Base-by-base conservation (phyloP, 768 basidiomycete species). In the Psilocybe azurescens region DNA sequence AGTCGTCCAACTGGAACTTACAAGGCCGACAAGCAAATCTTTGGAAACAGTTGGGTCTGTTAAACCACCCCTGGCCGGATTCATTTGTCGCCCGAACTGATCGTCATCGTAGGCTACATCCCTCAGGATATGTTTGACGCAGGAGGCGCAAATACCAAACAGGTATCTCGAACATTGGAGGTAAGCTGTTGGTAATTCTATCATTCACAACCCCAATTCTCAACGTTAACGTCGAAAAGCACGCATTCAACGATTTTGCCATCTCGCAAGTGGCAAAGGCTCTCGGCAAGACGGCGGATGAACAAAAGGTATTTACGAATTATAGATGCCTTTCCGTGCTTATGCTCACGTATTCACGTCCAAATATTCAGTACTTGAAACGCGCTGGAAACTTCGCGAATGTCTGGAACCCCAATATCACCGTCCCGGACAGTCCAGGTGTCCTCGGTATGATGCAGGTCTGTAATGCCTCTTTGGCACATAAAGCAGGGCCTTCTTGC, bases 361-460 rank as follows among this genome's bases (percentile, higher is more conserved):
- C 50, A 24, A 39, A 9, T 14, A 29, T 41, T 18, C 46, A 88
- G 87, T 88, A 87, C 61, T 69, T 80, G 5, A 63, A 75, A 64
- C 82, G 87, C 6, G 82, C 86, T 4, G 77, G 79, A 16, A 88
- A 89, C 69, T 88, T 83, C 65, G 67, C 71, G 46, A 86, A 89
- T 59, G 80, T 83, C 20, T 88, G 87, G 86, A 87, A 89, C 64
- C 74, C 83, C 7, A 82, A 82, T 56, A 71, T 81, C 32, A 81
- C 83, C 3, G 79, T 87, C 38, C 86, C 86, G 0, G 84, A 75
- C 10, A 73, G 71, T 11, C 74, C 83, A 33, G 67, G 75, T 32
- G 78, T 88, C 24, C 65, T 73, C 3, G 88, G 88, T 1, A 86
- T 89, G 81, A 82, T 87, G 77, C 87, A 89, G 81, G 87, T 84